These are phyloP conservation scores for Megacollybia marginata DNA, from an alignment of 768 basidiomycete species.

Conservation along the genomic window DNA sequence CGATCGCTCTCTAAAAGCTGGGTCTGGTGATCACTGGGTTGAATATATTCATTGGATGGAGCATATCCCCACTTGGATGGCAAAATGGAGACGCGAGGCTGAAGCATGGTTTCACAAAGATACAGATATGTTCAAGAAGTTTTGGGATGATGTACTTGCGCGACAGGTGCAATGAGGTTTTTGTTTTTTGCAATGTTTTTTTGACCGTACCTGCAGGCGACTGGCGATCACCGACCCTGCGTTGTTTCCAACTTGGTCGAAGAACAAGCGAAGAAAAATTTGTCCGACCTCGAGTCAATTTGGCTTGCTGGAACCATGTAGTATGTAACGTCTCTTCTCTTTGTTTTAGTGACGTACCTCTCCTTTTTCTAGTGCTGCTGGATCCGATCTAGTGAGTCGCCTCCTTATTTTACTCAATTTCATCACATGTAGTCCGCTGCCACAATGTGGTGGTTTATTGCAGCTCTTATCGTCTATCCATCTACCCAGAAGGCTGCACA, in stretches of 20 bases:
- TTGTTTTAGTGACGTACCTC: background rate
- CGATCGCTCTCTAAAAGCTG: slow-evolving; percentile 16
- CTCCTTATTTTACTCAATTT: background rate
- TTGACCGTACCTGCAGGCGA: too few species aligned
- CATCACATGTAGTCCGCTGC: background rate
- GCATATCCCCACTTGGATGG: slow-evolving; percentile 20
- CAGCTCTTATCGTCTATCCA: slow-evolving; percentile 12
- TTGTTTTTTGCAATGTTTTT: too few species aligned
- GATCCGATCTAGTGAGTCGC: background rate
- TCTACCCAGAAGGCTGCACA: slow-evolving; percentile 9
- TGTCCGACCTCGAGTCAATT: background rate
- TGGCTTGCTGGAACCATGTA: background rate
- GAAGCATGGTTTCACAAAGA: slow-evolving; percentile 13
- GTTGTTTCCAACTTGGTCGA: background rate
- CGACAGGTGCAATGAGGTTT: slow-evolving; percentile 2
- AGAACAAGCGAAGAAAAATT: background rate
- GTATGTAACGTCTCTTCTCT: background rate
- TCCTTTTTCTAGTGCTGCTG: background rate
- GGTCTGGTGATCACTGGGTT: slow-evolving; percentile 25
- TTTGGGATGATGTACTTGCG: slow-evolving; percentile 12
- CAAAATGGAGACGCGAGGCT: slow-evolving; percentile 16
- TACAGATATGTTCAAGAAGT: slow-evolving; percentile 12
- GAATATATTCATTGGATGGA: slow-evolving; percentile 26
- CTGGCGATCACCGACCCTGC: slow-evolving; percentile 1
- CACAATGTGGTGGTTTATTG: slow-evolving; percentile 4